These are phyloP conservation scores for Capronia americana DNA, from an alignment of 2,329 filamentous ascomycete genomes.

Conservation along the genomic window DNA sequence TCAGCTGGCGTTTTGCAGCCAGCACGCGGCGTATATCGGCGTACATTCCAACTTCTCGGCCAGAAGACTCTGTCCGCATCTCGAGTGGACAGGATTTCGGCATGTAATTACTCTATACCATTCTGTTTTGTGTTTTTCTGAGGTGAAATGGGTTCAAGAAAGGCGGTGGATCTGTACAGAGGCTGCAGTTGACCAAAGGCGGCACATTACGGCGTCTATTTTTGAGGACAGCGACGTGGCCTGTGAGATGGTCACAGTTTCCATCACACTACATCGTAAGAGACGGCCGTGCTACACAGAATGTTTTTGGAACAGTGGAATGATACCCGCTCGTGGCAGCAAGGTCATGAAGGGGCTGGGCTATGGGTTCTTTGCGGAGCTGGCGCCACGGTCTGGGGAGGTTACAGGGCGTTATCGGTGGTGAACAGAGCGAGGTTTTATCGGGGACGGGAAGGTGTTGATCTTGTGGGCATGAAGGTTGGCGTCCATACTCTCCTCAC, in stretches of 20 bases:
- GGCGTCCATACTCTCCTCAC: background rate
- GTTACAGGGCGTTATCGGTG: background rate
- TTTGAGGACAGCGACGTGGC: background rate
- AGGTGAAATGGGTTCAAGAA: background rate
- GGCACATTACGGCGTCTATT: conserved; percentile 28
- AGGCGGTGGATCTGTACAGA: conserved; percentile 11
- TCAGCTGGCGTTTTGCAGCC: conserved; percentile 5
- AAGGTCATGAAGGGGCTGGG: background rate
- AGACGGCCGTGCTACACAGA: conserved; percentile 26
- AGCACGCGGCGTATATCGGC: conserved; percentile 15
- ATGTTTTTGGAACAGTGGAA: conserved; percentile 30
- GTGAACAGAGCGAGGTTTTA: background rate
- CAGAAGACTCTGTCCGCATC: background rate
- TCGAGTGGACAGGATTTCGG: background rate
- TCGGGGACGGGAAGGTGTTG: background rate
- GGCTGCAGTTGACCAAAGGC: conserved; percentile 7
- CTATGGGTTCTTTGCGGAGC: background rate
- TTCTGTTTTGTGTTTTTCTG: conserved; percentile 1
- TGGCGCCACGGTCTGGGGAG: background rate
- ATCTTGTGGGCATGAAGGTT: background rate
- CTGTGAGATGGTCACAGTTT: background rate
- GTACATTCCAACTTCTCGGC: conserved; percentile 11
- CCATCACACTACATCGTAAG: conserved; percentile 19
- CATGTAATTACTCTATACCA: conserved; percentile 26
- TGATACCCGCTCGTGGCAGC: conserved; percentile 31